Conservation (phyloP, 2,329 filamentous ascomycete genomes). For the Bertia moriformis region DNA sequence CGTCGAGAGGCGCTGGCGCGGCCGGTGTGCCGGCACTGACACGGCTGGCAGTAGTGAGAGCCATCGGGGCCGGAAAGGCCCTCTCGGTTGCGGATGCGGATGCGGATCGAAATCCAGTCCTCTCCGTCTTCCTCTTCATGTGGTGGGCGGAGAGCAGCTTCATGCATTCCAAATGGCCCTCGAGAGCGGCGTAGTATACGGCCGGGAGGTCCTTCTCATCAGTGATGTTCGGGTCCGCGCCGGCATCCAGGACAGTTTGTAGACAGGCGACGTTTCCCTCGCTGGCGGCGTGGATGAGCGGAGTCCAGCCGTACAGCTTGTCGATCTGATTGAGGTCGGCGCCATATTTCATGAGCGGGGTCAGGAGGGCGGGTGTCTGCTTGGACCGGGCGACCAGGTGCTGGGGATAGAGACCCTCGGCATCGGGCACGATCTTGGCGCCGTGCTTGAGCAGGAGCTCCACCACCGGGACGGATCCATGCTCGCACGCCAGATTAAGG, state of each 20-base stretch:
- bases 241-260: constrained; percentile 63
- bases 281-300: constrained; percentile 86
- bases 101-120: constrained; percentile 28
- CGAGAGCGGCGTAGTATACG: constrained; percentile 98
- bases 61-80: constrained; percentile 22
- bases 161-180: constrained; percentile 92
- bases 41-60: too few relatives aligned
- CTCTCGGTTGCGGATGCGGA: constrained; percentile 17
- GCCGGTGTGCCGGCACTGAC: too few relatives aligned
- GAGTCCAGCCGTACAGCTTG: constrained; percentile 95
- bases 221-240: constrained; percentile 62
- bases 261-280: constrained; percentile 88
- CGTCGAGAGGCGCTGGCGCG: too few relatives aligned
- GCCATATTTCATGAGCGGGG: constrained; percentile 70
- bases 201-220: constrained; percentile 90
- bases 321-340: constrained; percentile 85
- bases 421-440: constrained; percentile 77
- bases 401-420: constrained; percentile 91
- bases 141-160: constrained; percentile 58
- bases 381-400: constrained; percentile 87
- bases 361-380: constrained; percentile 62
- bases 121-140: constrained; percentile 24
- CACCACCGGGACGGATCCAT: constrained; percentile 73
- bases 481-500: constrained; percentile 85
- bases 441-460: constrained; percentile 69